phyloP scores from a whole-genome alignment of 768 basidiomycete genomes.

The Mycena haematopus region DNA sequence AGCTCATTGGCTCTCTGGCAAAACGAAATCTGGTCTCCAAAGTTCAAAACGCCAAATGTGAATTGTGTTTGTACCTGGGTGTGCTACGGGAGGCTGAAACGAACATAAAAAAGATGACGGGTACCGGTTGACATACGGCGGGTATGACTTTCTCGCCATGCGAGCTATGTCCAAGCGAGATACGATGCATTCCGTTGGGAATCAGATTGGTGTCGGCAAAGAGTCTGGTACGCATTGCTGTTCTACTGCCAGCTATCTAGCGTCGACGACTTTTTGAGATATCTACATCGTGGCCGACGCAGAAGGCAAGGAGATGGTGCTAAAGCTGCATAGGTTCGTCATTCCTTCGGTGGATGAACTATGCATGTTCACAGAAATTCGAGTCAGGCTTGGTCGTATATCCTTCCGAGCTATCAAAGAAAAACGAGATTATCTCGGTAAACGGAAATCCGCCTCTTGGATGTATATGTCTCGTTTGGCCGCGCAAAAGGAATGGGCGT shows the following conservation, averaged over 20 bases:
- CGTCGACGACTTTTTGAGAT: slow-evolving; percentile 50
- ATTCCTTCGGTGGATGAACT: not conserved
- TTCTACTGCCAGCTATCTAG: slow-evolving; percentile 1
- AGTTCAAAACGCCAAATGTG: slow-evolving; percentile 94
- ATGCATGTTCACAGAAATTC: slow-evolving; percentile 6
- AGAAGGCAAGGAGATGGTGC: slow-evolving; percentile 84
- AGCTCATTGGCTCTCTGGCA: slow-evolving; percentile 86
- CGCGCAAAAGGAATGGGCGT: slow-evolving; percentile 97
- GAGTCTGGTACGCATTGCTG: slow-evolving; percentile 76
- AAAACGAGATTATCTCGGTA: slow-evolving; percentile 95
- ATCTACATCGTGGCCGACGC: slow-evolving; percentile 89
- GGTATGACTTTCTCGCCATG: slow-evolving; percentile 97
- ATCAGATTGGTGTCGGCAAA: slow-evolving; percentile 98
- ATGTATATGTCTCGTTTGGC: slow-evolving; percentile 99
- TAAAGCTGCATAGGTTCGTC: slow-evolving; percentile 90
- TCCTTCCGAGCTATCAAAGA: slow-evolving; percentile 97
- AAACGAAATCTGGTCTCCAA: slow-evolving; percentile 90
- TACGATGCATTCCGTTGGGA: slow-evolving; percentile 89
- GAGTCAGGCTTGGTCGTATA: slow-evolving; percentile 86
- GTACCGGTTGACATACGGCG: slow-evolving; percentile 95
- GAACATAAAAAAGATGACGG: slow-evolving; percentile 82
- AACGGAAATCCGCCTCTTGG: slow-evolving; percentile 96
- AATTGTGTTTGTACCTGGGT: slow-evolving; percentile 22
- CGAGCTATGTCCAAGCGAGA: slow-evolving; percentile 91
- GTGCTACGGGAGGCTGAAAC: slow-evolving; percentile 15